These are phyloP conservation scores for Terana coerulea DNA, from an alignment of 768 basidiomycete genomes.

Conservation along the genomic window DNA sequence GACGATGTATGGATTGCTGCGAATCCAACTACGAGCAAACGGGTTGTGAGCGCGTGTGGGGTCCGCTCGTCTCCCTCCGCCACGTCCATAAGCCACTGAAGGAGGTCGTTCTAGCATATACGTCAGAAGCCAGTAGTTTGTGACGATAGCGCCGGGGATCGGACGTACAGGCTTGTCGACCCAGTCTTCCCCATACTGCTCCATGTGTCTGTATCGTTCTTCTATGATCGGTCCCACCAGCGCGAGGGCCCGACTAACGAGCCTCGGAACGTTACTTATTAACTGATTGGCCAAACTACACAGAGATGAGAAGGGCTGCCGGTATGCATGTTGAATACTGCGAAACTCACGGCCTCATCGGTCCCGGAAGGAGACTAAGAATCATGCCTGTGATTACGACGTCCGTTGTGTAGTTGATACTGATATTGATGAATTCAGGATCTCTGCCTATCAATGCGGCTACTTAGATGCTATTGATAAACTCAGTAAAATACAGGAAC, in stretches of 20 bases:
- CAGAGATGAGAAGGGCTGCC: not conserved
- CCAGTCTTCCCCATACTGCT: conserved; percentile 14
- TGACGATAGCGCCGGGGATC: not conserved
- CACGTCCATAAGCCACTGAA: conserved; percentile 1
- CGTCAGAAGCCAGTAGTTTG: no score
- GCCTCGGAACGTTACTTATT: not conserved
- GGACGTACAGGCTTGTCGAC: conserved; percentile 12
- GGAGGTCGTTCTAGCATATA: not conserved
- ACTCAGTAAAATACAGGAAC: not conserved
- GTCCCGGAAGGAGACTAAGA: conserved; percentile 28
- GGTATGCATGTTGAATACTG: no score
- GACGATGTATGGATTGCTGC: conserved; percentile 35
- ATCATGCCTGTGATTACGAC: conserved; percentile 20
- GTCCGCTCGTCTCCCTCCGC: not conserved
- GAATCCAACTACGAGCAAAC: conserved; percentile 38
- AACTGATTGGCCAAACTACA: not conserved
- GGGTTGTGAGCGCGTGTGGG: conserved; percentile 15
- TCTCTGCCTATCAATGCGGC: conserved; percentile 32
- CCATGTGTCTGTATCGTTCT: conserved; percentile 9
- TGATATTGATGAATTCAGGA: conserved; percentile 32
- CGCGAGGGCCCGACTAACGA: not conserved
- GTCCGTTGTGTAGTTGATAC: conserved; percentile 28
- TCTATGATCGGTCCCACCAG: conserved; percentile 11
- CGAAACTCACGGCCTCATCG: conserved; percentile 30
- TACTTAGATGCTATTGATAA: not conserved